phyloP scores from a whole-genome alignment of 2,329 filamentous ascomycete genomes.

The Xylaria sp. region DNA sequence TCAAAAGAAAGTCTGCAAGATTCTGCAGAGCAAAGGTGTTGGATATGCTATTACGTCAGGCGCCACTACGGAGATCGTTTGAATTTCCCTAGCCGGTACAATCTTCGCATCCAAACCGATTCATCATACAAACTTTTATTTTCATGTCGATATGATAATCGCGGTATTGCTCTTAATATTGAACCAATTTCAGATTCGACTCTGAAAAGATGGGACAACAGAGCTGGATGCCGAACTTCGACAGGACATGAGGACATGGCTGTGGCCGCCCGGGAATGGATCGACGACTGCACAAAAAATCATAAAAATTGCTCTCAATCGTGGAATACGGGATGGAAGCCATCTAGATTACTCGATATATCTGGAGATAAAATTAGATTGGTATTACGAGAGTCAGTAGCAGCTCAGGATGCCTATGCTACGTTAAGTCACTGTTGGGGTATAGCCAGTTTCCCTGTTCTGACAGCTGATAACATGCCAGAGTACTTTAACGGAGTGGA shows the following conservation, averaged over 20 bases:
- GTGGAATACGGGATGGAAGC: slow-evolving; percentile 10
- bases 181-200: no score
- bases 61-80: not conserved
- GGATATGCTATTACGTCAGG: not conserved
- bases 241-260: not conserved
- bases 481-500: not conserved
- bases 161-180: no score
- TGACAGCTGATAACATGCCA: not conserved
- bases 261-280: not conserved
- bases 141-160: no score
- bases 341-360: slow-evolving; percentile 5
- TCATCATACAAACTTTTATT: not conserved
- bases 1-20: not conserved
- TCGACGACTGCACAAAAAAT: no score
- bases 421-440: slow-evolving; percentile 17
- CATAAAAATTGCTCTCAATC: no score
- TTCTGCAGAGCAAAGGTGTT: not conserved
- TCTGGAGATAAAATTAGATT: not conserved
- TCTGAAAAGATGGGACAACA: no score
- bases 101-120: no score
- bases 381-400: not conserved
- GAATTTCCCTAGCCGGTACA: not conserved
- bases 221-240: not conserved
- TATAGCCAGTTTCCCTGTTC: not conserved
- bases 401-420: not conserved